These are phyloP conservation scores for Tolypocladium cylindrosporum DNA, from an alignment of 2,329 filamentous ascomycete species.

Conservation along the genomic window DNA sequence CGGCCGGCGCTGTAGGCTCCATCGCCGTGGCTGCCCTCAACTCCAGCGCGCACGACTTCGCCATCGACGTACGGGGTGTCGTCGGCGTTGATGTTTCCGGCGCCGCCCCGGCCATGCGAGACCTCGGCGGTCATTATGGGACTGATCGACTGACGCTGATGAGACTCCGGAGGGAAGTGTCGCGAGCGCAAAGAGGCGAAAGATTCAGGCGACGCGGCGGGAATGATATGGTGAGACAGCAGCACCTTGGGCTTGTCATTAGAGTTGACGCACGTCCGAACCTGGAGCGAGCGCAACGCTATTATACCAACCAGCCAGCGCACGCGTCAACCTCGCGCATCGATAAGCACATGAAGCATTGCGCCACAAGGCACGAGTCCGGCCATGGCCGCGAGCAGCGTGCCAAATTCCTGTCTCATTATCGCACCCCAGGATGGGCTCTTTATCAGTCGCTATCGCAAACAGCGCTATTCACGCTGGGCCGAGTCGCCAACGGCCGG, in stretches of 20 bases:
- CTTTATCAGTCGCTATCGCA: not conserved
- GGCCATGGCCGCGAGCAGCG: not conserved
- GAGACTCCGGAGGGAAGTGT: not conserved
- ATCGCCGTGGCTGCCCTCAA: conserved; percentile 45
- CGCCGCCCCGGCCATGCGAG: conserved; percentile 51
- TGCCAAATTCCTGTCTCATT: not conserved
- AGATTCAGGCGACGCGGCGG: not conserved
- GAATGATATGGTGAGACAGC: not conserved
- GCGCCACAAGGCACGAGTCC: not conserved
- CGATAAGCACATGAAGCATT: not conserved
- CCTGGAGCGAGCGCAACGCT: not conserved
- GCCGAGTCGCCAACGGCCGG: not conserved
- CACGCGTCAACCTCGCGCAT: not conserved
- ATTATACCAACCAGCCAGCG: not conserved
- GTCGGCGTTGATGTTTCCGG: conserved; percentile 51
- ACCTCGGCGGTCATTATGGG: conserved; percentile 32
- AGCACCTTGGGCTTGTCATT: not conserved
- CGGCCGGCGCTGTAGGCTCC: conserved; percentile 49
- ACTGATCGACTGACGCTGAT: conserved; percentile 9
- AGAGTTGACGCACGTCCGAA: not conserved
- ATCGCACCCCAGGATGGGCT: not conserved
- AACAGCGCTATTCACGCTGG: not conserved
- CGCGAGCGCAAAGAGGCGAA: not conserved
- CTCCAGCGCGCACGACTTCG: conserved; percentile 46
- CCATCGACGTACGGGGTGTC: conserved; percentile 51